phyloP scores from a whole-genome alignment of 306 rosid genomes.

The Castanea crenata region DNA sequence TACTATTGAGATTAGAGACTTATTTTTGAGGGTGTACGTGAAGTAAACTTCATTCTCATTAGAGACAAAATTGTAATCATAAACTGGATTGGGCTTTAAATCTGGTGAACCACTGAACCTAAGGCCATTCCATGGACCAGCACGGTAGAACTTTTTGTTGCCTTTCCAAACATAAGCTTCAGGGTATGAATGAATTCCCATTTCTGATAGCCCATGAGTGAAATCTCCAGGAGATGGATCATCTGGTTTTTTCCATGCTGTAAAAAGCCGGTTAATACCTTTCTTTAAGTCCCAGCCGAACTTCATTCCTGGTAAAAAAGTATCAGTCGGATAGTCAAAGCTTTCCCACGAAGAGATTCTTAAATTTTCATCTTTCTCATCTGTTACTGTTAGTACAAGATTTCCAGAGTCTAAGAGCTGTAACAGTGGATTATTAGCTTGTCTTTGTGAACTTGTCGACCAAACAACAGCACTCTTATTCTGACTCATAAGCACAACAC shows the following conservation, averaged over 20 bases:
- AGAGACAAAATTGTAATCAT: constrained; percentile 12
- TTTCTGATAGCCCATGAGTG: constrained; percentile 16
- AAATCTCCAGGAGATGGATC: constrained; percentile 39
- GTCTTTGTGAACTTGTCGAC: constrained; percentile 23
- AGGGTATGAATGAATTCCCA: constrained; percentile 5
- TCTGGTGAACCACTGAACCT: constrained; percentile 21
- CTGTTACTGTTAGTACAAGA: constrained; percentile 31
- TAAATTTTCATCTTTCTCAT: constrained; percentile 18
- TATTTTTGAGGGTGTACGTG: background rate
- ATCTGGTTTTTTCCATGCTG: constrained; percentile 34
- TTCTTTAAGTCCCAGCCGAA: constrained; percentile 31
- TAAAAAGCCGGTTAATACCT: constrained; percentile 15
- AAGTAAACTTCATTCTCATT: constrained; percentile 33
- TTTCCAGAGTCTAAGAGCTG: constrained; percentile 54
- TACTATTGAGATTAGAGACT: background rate
- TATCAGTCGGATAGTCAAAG: background rate
- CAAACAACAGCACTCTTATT: constrained; percentile 29
- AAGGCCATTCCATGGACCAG: constrained; percentile 43
- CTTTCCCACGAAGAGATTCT: background rate
- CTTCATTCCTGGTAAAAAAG: constrained; percentile 38
- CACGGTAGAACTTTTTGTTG: constrained; percentile 18
- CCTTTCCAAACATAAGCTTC: constrained; percentile 31
- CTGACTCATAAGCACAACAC: constrained; percentile 15
- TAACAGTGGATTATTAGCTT: constrained; percentile 19
- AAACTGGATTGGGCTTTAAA: constrained; percentile 13